These are phyloP conservation scores for Aspergillus arachidicola DNA, from an alignment of 2,329 filamentous ascomycete genomes.

Conservation along the genomic window DNA sequence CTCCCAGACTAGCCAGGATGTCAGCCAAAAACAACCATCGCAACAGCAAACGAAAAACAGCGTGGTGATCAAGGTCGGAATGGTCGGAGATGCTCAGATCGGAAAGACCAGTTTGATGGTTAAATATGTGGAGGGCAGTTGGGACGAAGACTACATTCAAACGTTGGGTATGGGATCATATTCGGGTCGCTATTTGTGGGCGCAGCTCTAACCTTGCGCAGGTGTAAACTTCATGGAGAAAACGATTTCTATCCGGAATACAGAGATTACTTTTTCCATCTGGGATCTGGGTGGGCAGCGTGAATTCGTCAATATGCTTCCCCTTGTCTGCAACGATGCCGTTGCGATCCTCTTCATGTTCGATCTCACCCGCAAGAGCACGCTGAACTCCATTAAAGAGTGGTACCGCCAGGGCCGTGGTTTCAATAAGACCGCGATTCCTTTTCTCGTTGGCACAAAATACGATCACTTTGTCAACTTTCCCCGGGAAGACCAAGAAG, in stretches of 20 bases:
- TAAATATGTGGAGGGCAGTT: conserved; percentile 98
- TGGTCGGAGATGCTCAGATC: conserved; percentile 99
- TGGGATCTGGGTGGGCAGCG: conserved; percentile 98
- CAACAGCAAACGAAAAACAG: conserved; percentile 54
- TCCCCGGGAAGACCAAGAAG: conserved; percentile 93
- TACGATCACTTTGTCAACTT: conserved; percentile 99
- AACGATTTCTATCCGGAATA: conserved; percentile 98
- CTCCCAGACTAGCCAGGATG: conserved; percentile 55
- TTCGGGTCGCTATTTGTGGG: background rate
- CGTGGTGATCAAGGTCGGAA: conserved; percentile 98
- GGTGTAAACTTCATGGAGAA: conserved; percentile 99
- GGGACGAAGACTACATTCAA: conserved; percentile 99
- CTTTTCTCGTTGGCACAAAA: conserved; percentile 94
- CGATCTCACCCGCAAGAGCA: conserved; percentile 95
- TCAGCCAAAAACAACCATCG: conserved; percentile 46
- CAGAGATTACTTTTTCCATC: conserved; percentile 98
- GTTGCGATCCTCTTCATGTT: conserved; percentile 99
- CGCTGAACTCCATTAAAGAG: conserved; percentile 98
- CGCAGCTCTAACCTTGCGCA: conserved; percentile 31
- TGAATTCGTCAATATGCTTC: conserved; percentile 99
- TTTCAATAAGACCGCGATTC: conserved; percentile 99
- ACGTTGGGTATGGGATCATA: conserved; percentile 66
- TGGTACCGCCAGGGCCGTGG: conserved; percentile 98
- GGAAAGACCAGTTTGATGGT: conserved; percentile 99
- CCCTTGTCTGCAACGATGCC: conserved; percentile 98